Conservation (phyloP, 345 rosid species). For the Eucalyptus albens region DNA sequence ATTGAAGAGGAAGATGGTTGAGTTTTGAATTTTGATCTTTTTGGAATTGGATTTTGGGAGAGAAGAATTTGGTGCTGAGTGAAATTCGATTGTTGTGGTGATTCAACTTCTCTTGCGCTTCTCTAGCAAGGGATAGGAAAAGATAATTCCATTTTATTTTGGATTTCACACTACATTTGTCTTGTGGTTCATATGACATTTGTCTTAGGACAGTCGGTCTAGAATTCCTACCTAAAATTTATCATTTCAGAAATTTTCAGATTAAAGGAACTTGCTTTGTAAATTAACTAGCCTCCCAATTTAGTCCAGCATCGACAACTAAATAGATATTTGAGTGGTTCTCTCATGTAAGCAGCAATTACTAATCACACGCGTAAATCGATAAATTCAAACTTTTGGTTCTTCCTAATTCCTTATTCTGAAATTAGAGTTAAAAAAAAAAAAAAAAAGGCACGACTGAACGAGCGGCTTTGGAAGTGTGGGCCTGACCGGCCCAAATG, state of each 20-base stretch:
- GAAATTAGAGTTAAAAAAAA: not conserved
- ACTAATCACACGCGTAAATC: not conserved
- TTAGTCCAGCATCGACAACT: not conserved
- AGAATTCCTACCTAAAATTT: not conserved
- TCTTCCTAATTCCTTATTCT: not conserved
- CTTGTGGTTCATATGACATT: not conserved
- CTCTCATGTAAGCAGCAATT: not conserved
- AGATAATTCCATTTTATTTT: not conserved
- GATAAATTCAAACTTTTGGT: too few species aligned
- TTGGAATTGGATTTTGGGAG: not conserved
- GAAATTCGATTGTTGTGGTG: not conserved
- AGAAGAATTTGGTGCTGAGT: not conserved
- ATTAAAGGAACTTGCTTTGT: not conserved
- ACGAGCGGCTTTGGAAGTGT: not conserved
- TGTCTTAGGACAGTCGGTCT: fast-evolving
- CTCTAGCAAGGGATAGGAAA: not conserved
- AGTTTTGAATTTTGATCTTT: not conserved
- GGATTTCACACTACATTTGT: not conserved
- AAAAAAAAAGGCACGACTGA: not conserved
- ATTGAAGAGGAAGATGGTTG: not conserved
- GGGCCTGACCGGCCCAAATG: not conserved
- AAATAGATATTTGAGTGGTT: not conserved
- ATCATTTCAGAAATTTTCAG: not conserved
- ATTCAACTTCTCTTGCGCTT: not conserved
- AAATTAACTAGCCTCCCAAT: not conserved